phyloP scores from a whole-genome alignment of 257 asterid genomes.

The Solanum bulbocastanum region DNA sequence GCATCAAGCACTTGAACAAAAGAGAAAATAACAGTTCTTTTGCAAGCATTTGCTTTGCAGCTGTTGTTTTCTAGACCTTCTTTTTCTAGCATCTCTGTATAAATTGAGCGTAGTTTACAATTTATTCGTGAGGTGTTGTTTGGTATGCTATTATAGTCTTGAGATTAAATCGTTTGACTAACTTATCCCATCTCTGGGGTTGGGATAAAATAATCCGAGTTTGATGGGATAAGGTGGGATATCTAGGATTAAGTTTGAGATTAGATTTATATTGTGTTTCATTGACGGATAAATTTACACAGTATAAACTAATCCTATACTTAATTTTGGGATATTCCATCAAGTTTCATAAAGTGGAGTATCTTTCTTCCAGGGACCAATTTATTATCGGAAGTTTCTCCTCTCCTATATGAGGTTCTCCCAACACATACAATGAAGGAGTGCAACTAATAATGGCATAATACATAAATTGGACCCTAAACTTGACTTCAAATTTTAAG shows the following conservation, averaged over 20 bases:
- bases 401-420: too few species aligned
- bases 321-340: not conserved
- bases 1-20: not conserved
- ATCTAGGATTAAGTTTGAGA: not conserved
- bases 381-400: too few species aligned
- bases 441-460: too few species aligned
- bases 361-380: too few species aligned
- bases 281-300: not conserved
- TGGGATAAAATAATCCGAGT: not conserved
- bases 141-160: not conserved
- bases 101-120: not conserved
- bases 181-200: not conserved
- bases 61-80: not conserved
- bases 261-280: not conserved
- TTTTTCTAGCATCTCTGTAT: not conserved
- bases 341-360: not conserved
- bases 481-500: too few species aligned
- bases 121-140: not conserved
- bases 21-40: not conserved
- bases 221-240: not conserved
- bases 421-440: too few species aligned
- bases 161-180: not conserved
- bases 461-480: too few species aligned
- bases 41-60: not conserved
- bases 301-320: not conserved